A percentile compares a stretch with the other conserved stretches of the same genome.
phyloP scores from a whole-genome alignment of 1,139 yeast genomes.

The Debaryomyces udenii region DNA sequence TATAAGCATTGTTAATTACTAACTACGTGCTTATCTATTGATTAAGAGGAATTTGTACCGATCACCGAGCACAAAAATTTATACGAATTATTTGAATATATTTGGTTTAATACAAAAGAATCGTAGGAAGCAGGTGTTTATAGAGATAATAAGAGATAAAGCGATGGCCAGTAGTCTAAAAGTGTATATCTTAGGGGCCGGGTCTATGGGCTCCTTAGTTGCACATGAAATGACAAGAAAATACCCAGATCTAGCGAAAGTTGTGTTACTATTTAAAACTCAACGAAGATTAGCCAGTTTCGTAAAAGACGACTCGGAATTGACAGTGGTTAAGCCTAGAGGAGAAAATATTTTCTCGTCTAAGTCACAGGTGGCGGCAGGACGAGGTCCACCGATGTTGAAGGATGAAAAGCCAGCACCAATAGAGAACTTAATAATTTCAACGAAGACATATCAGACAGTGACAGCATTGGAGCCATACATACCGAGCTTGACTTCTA shows the following conservation, averaged over 20 bases:
- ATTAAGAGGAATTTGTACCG: background rate
- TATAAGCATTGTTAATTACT: slow-evolving; percentile 61
- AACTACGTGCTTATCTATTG: background rate
- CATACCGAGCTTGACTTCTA: slow-evolving; percentile 36
- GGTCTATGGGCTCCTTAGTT: slow-evolving; percentile 45
- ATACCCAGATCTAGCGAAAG: slow-evolving; percentile 25
- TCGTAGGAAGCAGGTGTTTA: background rate
- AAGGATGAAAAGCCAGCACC: slow-evolving; percentile 19
- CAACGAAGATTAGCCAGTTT: slow-evolving; percentile 42
- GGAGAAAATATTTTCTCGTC: slow-evolving; percentile 20
- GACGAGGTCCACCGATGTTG: slow-evolving; percentile 10
- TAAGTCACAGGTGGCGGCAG: slow-evolving; percentile 15
- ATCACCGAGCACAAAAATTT: slow-evolving; percentile 3
- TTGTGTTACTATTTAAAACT: slow-evolving; percentile 46
- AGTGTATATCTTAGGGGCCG: slow-evolving; percentile 46
- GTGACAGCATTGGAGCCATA: slow-evolving; percentile 50
- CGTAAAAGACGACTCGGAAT: slow-evolving; percentile 15
- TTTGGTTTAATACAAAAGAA: background rate
- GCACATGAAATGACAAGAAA: slow-evolving; percentile 40
- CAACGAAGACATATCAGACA: slow-evolving; percentile 67
- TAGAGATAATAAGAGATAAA: background rate
- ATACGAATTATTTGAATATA: background rate
- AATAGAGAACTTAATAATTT: slow-evolving; percentile 57
- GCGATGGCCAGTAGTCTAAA: slow-evolving; percentile 19
- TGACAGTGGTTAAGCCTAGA: slow-evolving; percentile 24